Percentiles rank a stretch among this genome's conserved stretches.
Evolutionary conservation across 441 rosid species (phyloP).

Genomic region (Geranium incanum): DNA sequence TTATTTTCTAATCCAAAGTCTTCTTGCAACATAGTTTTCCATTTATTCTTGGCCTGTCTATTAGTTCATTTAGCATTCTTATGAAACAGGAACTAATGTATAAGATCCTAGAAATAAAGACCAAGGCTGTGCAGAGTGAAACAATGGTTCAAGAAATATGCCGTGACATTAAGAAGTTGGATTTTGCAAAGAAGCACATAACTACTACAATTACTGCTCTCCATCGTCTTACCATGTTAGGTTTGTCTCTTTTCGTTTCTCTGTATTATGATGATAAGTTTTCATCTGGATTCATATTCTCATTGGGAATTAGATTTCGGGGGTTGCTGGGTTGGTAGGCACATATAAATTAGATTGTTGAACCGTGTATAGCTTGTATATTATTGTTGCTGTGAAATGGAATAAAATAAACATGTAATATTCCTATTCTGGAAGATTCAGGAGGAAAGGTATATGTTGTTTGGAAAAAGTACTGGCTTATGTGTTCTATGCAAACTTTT

Average conservation of each 20-base stretch:
- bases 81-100: conserved; percentile 71
- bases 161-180: conserved; percentile 97
- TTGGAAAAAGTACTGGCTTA: not conserved
- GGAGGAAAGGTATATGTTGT: not conserved
- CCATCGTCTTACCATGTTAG: conserved; percentile 98
- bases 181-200: conserved; percentile 98
- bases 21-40: not conserved
- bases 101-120: conserved; percentile 92
- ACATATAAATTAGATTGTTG: not conserved
- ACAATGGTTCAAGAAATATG: conserved; percentile 99
- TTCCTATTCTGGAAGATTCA: not conserved
- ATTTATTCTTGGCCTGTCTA: conserved; percentile 6
- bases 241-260: conserved; percentile 35
- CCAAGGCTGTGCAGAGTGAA: conserved; percentile 99
- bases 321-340: not conserved
- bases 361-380: not conserved
- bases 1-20: not conserved
- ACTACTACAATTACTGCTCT: conserved; percentile 98
- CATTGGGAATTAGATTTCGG: not conserved
- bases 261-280: not conserved
- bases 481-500: conserved; percentile 4
- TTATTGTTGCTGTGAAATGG: not conserved
- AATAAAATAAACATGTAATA: not conserved
- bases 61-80: conserved; percentile 21
- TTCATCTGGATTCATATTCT: conserved; percentile 10